A percentile compares a stretch with the other conserved stretches of the same genome.
These are phyloP conservation scores for Citrus australasica DNA, from an alignment of 345 rosid species.

Conservation along the genomic window DNA sequence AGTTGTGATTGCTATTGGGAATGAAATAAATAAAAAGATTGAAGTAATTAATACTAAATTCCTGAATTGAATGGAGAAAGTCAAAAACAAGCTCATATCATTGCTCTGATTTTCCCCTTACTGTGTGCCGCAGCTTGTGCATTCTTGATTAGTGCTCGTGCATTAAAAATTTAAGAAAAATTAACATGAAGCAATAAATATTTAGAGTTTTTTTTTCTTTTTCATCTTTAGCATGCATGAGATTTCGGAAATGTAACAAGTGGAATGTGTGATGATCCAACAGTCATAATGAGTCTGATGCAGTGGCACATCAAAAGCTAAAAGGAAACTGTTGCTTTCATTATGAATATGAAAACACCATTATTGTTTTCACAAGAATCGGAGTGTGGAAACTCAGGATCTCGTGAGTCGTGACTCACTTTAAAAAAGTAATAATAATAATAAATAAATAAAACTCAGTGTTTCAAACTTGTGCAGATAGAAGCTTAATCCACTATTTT, in stretches of 20 bases:
- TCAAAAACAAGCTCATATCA: not conserved
- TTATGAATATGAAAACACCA: not conserved
- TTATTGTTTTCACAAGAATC: not conserved
- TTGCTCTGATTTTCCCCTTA: not conserved
- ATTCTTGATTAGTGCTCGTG: not conserved
- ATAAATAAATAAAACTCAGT: no score
- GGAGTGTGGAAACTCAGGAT: not conserved
- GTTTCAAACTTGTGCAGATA: no score
- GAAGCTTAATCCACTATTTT: no score
- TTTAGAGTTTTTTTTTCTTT: no score
- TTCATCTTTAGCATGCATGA: not conserved
- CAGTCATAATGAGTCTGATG: not conserved
- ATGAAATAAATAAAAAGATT: not conserved
- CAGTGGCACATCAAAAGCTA: slow-evolving; percentile 4
- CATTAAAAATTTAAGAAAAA: not conserved
- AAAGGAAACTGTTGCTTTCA: not conserved
- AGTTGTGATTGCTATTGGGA: not conserved
- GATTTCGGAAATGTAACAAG: not conserved
- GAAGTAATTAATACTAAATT: not conserved
- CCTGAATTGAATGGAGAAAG: not conserved
- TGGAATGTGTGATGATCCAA: not conserved
- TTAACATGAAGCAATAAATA: not conserved
- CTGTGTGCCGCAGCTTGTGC: not conserved
- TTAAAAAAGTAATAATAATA: no score
- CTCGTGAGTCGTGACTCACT: not conserved